Conservation (phyloP, 2,329 filamentous ascomycete genomes). For the Aspergillus luchuensis region DNA sequence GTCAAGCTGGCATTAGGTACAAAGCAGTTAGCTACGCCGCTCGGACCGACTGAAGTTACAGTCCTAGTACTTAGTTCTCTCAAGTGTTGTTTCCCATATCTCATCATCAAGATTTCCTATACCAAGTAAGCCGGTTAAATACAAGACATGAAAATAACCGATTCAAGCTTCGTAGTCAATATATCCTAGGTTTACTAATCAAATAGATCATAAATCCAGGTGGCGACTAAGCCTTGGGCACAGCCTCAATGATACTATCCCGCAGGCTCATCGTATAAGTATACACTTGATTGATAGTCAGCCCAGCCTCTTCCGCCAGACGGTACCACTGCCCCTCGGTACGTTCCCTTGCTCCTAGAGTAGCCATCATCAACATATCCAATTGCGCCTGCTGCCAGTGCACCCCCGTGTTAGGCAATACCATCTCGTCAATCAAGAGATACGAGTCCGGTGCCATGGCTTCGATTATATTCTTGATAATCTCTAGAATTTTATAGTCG, state of each 20-base stretch:
- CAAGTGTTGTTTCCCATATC: too few relatives aligned
- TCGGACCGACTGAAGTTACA: too few relatives aligned
- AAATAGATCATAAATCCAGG: too few relatives aligned
- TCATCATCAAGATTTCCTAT: too few relatives aligned
- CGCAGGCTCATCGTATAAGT: background rate
- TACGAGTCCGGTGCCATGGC: constrained; percentile 17
- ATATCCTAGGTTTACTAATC: too few relatives aligned
- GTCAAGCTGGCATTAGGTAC: too few relatives aligned
- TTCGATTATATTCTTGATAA: background rate
- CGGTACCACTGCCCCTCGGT: background rate
- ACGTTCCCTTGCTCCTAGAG: constrained; percentile 1
- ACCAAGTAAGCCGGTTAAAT: too few relatives aligned
- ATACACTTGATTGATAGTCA: constrained; percentile 2
- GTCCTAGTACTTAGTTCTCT: too few relatives aligned
- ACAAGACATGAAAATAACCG: too few relatives aligned
- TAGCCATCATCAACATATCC: constrained; percentile 13
- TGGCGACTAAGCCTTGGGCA: too few relatives aligned
- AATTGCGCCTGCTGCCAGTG: constrained; percentile 3
- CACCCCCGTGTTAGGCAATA: constrained; percentile 1
- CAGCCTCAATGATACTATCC: background rate
- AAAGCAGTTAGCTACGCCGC: too few relatives aligned
- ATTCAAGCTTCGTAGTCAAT: too few relatives aligned
- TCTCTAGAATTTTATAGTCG: constrained; percentile 13
- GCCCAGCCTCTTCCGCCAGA: background rate
- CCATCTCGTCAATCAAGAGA: constrained; percentile 15